These are phyloP conservation scores for Pyrenophora seminiperda DNA, from an alignment of 2,329 filamentous ascomycete genomes.

Conservation along the genomic window DNA sequence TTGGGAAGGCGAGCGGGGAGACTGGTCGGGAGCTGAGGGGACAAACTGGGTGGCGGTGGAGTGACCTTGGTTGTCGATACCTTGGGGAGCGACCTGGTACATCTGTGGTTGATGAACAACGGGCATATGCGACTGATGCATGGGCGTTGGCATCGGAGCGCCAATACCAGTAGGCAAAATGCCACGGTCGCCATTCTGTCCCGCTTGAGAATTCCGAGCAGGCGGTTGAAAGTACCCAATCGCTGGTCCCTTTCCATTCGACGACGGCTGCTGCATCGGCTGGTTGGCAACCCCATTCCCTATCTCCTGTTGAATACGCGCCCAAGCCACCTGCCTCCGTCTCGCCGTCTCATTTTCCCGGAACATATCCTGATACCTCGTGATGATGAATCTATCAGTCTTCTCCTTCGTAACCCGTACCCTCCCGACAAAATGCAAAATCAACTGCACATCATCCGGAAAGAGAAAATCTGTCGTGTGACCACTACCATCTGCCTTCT, in stretches of 20 bases:
- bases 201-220: neutral
- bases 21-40: neutral
- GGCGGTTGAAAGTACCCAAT: neutral
- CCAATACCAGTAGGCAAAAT: neutral
- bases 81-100: neutral
- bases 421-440: constrained; percentile 17
- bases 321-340: neutral
- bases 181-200: neutral
- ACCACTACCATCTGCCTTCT: constrained; percentile 3
- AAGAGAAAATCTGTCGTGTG: constrained; percentile 17
- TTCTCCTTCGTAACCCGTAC: neutral
- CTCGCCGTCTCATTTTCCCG: neutral
- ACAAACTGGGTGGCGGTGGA: neutral
- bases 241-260: neutral
- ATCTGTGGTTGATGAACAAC: neutral
- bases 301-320: neutral
- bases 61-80: neutral
- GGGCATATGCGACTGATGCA: neutral
- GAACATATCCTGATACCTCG: neutral
- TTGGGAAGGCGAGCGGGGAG: neutral
- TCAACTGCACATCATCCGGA: constrained; percentile 26
- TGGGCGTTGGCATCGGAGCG: neutral
- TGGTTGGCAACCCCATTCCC: neutral
- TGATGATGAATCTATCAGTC: constrained; percentile 4
- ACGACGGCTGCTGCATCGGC: too few species aligned